phyloP scores from a whole-genome alignment of 2,329 filamentous ascomycete species.

The Sodiomyces alkalinus region DNA sequence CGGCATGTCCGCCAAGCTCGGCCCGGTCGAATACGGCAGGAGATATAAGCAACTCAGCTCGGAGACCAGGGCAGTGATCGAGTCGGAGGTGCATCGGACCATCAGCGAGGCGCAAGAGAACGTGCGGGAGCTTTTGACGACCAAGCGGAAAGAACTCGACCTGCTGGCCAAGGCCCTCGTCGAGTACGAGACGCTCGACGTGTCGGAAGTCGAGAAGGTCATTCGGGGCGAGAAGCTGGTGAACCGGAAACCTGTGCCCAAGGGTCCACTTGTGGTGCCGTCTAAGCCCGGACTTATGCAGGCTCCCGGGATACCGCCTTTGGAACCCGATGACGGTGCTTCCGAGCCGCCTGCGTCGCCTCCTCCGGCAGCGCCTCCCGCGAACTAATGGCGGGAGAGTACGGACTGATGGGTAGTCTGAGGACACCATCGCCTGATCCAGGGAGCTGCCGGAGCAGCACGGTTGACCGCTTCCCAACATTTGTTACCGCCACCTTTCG shows the following conservation, averaged over 20 bases:
- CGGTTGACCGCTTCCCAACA: neutral
- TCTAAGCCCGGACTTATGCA: conserved; percentile 1
- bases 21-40: conserved; percentile 75
- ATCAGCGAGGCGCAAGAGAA: conserved; percentile 70
- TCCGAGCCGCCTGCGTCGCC: conserved; percentile 4
- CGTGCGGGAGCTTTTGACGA: conserved; percentile 53
- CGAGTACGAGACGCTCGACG: conserved; percentile 85
- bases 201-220: conserved; percentile 80
- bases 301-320: conserved; percentile 3
- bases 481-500: neutral
- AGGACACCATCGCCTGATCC: too few relatives aligned
- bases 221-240: conserved; percentile 72
- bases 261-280: conserved; percentile 23
- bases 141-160: conserved; percentile 73
- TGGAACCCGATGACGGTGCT: conserved; percentile 3
- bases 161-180: conserved; percentile 76
- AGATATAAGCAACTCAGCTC: conserved; percentile 72
- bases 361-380: conserved; percentile 5
- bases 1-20: conserved; percentile 78
- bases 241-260: conserved; percentile 52
- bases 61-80: conserved; percentile 75
- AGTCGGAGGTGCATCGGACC: conserved; percentile 72
- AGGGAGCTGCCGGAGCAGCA: neutral
- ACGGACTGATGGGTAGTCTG: too few relatives aligned
- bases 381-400: too few relatives aligned